Evolutionary conservation across 2,329 filamentous ascomycete species (phyloP), one percentile per base, ranked within the genome.

Genomic region (Huntiella bhutanensis): DNA sequence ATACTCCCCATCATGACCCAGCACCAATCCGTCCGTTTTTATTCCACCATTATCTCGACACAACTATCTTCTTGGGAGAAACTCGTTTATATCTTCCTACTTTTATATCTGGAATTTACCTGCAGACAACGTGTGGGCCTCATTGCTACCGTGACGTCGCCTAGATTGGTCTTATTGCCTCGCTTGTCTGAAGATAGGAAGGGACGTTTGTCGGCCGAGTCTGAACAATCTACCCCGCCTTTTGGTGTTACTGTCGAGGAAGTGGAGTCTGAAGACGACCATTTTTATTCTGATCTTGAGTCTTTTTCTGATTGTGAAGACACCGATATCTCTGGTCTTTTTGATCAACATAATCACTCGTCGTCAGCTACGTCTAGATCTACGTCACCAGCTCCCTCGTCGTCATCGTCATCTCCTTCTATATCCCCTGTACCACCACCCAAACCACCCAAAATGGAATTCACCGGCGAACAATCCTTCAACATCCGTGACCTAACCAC

Each of bases 401-500:
- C 13, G 8, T 15, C 36, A n/a, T 16, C 36, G 4, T 19, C 17
- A 19, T 5, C 17, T 19, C 17, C 4, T 19, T 19, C 17, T 19
- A 1, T 19, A 19, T 19, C 17, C 17, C 17, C 17, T 19, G 17
- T 19, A 15, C 36, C 36, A 19, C 37, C n/a, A 15, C 19, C 22
- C 41, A 43, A 43, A 43, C 19, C 22, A 33, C 41, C 22, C 12
- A 43, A 22, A n/a, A 45, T 45, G 43, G 43, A 45, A n/a, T 36
- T 22, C 13, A 22, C 35, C 19, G 13, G 12, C 33, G 35, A 45
- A 37, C 22, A 45, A 32, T 64, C 71, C 49, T 76, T 75, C 56
- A 65, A 66, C 32, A 58, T 80, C 51, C 67, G 69, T 38, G 67
- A 76, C 42, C 61, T 80, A 28, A 55, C 62, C 6, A 80, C 77